These are phyloP conservation scores for Pythium monospermum DNA, from an alignment of 352 stramenopile genomes.

Conservation along the genomic window DNA sequence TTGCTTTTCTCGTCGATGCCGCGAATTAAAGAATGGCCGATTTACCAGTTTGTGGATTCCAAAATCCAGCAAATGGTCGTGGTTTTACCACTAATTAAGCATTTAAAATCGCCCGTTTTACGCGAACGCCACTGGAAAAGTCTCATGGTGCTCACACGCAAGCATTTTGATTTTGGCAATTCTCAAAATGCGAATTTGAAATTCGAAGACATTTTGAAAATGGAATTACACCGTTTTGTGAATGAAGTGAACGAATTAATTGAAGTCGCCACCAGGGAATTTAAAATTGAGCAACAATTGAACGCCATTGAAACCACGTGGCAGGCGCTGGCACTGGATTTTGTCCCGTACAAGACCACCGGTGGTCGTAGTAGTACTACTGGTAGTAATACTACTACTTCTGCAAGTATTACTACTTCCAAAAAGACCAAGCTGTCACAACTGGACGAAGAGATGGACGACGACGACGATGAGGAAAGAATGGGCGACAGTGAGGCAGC, in stretches of 20 bases:
- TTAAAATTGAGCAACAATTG: constrained; percentile 97
- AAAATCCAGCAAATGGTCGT: constrained; percentile 90
- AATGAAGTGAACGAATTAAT: constrained; percentile 94
- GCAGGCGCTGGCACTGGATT: constrained; percentile 89
- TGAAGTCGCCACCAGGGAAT: constrained; percentile 93
- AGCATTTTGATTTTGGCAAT: constrained; percentile 70
- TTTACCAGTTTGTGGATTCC: constrained; percentile 90
- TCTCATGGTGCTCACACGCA: constrained; percentile 80
- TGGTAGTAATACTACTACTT: background rate
- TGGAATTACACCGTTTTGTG: constrained; percentile 91
- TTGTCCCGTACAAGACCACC: constrained; percentile 85
- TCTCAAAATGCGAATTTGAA: constrained; percentile 33
- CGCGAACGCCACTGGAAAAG: constrained; percentile 87
- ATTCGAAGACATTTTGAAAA: constrained; percentile 89
- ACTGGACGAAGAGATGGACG: constrained; percentile 20
- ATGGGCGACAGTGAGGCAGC: too few species aligned
- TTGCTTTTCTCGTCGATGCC: constrained; percentile 42
- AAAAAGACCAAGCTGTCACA: background rate
- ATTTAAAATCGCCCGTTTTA: constrained; percentile 85
- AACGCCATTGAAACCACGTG: constrained; percentile 88
- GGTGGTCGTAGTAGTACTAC: constrained; percentile 9
- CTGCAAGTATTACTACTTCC: too few species aligned
- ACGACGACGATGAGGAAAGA: constrained; percentile 28
- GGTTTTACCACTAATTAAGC: constrained; percentile 88
- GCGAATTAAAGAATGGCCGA: constrained; percentile 76